Evolutionary conservation across 495 filamentous ascomycete species (phyloP).

Genomic region (Terfezia claveryi): DNA sequence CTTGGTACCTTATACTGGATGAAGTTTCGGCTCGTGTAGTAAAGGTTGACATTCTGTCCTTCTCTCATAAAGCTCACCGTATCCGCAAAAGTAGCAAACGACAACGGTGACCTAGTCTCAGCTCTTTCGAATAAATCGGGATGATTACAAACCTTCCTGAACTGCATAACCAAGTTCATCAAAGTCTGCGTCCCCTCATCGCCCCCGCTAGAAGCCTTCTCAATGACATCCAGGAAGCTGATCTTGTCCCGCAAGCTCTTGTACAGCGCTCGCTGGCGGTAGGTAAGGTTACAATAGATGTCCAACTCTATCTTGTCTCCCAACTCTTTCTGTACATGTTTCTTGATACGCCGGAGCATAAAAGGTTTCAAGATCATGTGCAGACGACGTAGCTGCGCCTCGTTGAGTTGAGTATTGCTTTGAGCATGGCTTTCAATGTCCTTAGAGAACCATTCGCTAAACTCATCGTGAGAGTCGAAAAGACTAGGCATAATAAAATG

Average conservation of each 20-base stretch:
- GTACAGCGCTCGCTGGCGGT: constrained; percentile 91
- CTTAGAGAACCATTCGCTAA: constrained; percentile 99
- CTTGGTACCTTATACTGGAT: constrained; percentile 69
- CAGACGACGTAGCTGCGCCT: constrained; percentile 83
- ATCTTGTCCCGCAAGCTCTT: constrained; percentile 81
- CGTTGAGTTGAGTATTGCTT: constrained; percentile 95
- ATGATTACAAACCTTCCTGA: constrained; percentile 98
- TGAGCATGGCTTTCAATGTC: constrained; percentile 97
- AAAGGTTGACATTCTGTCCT: constrained; percentile 53
- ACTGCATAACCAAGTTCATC: constrained; percentile 99
- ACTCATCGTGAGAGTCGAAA: constrained; percentile 97
- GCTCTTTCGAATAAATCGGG: constrained; percentile 91
- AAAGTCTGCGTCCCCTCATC: constrained; percentile 85
- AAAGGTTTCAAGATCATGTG: constrained; percentile 99
- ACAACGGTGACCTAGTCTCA: constrained; percentile 70
- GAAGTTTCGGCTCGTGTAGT: constrained; percentile 66
- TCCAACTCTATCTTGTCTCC: constrained; percentile 97
- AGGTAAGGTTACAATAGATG: constrained; percentile 89
- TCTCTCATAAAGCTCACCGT: constrained; percentile 87
- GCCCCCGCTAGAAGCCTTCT: constrained; percentile 86
- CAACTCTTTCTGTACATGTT: constrained; percentile 94
- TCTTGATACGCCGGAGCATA: constrained; percentile 98
- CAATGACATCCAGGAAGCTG: constrained; percentile 94
- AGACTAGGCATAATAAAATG: constrained; percentile 99
- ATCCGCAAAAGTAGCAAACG: constrained; percentile 66